Conservation (phyloP, 176 grass and related monocot genomes). For the Aegilops bicornis region DNA sequence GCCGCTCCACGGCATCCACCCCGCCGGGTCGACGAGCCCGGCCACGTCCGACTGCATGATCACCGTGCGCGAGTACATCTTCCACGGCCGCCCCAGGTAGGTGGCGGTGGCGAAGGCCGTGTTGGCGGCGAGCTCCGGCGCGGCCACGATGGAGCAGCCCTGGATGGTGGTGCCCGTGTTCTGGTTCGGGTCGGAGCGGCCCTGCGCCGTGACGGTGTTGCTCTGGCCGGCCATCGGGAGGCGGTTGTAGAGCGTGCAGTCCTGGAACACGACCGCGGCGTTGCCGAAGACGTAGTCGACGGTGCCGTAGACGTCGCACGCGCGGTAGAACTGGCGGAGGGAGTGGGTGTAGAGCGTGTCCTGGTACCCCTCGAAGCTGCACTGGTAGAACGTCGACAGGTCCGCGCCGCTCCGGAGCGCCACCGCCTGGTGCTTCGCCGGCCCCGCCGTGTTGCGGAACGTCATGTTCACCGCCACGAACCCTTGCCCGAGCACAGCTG, state of each 20-base stretch:
- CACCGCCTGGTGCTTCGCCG: conserved; percentile 84
- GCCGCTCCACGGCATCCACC: conserved; percentile 89
- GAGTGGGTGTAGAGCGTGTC: conserved; percentile 97
- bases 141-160: conserved; percentile 53
- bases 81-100: conserved; percentile 83
- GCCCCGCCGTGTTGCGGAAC: conserved; percentile 75
- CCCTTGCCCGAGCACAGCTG: conserved; percentile 78
- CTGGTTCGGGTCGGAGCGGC: conserved; percentile 90
- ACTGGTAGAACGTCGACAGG: conserved; percentile 81
- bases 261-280: conserved; percentile 82
- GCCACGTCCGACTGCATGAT: conserved; percentile 70
- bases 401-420: conserved; percentile 70
- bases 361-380: conserved; percentile 98
- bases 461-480: conserved; percentile 96
- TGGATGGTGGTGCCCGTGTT: conserved; percentile 80
- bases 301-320: conserved; percentile 92
- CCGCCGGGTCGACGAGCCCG: conserved; percentile 44
- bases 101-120: conserved; percentile 39
- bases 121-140: conserved; percentile 64
- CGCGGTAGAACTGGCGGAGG: conserved; percentile 86
- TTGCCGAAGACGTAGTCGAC: conserved; percentile 98
- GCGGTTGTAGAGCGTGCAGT: conserved; percentile 65
- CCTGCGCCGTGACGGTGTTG: conserved; percentile 91
- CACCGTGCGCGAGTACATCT: conserved; percentile 79
- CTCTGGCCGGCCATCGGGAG: conserved; percentile 73